phyloP scores from a whole-genome alignment of 441 rosid genomes.

The Isatis lusitanica region DNA sequence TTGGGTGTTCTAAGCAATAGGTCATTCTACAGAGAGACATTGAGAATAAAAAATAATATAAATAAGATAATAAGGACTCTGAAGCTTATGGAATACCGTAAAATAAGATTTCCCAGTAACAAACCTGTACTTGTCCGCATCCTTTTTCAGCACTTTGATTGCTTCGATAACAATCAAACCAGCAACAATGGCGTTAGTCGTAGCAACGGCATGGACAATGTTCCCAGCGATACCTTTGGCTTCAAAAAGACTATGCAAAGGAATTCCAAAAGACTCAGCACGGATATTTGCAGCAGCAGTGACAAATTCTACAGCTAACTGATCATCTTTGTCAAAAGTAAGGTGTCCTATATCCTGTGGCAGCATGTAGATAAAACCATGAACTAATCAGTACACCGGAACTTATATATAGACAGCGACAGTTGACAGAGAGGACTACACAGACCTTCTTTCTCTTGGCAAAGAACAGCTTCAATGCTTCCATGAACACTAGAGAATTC shows the following conservation, averaged over 20 bases:
- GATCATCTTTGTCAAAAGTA: conserved; percentile 96
- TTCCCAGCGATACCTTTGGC: conserved; percentile 99
- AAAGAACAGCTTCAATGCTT: conserved; percentile 74
- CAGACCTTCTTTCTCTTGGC: conserved; percentile 70
- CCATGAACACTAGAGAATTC: conserved; percentile 76
- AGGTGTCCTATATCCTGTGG: conserved; percentile 86
- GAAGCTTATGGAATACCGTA: not conserved
- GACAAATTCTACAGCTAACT: conserved; percentile 93
- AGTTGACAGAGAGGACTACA: conserved; percentile 17
- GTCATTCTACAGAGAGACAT: conserved; percentile 70
- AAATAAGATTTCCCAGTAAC: conserved; percentile 24
- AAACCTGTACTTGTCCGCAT: conserved; percentile 70
- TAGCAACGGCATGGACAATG: conserved; percentile 97
- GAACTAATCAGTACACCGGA: not conserved
- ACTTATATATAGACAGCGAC: not conserved
- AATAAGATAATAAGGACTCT: not conserved
- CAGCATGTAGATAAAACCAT: conserved; percentile 8
- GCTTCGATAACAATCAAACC: conserved; percentile 97
- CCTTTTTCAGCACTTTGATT: conserved; percentile 83
- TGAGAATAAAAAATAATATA: not conserved
- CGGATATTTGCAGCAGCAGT: conserved; percentile 98
- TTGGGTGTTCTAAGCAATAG: conserved; percentile 86
- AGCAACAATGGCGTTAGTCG: conserved; percentile 91
- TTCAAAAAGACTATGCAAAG: conserved; percentile 95
- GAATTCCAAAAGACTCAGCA: conserved; percentile 89